Evolutionary conservation across 331 rosid genomes (phyloP), one percentile per base, ranked within the genome.

Genomic region (Acacia concinna): DNA sequence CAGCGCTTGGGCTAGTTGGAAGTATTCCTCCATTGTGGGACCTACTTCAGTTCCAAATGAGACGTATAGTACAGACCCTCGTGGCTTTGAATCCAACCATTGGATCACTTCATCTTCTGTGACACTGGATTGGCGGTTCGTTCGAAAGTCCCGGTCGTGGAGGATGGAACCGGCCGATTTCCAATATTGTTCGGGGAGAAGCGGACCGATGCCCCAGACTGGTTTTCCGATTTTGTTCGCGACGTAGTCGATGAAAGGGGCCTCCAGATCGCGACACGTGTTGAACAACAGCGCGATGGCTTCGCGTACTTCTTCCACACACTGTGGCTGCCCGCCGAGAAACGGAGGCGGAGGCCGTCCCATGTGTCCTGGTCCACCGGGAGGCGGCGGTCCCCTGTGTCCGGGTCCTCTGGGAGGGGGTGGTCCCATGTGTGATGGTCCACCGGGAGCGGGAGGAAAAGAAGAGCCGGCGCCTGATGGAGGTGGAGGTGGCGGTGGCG

Each of bases 171-270:
- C 88, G 0, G 47, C 18, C 0, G 93, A 86, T 1, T 77, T 86
- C 97, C 96, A 92, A 38, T 83, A 89, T 8, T 89, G 85, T 6
- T 87, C 92, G 0, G 97, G 97, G 21, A 90, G 60, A 70, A 90
- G 92, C 10, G 97, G 97, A 0, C 97, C 97, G 23, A 92, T 87
- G 0, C 91, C 92, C 91, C 92, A 92, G 1, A 90, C 92, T 2
- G 93, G 92, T 71, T 83, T 87, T 4, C 77, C 75, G 1, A 82
- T 52, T 4, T 83, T 82, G 13, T 49, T 38, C 0, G 78, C 67
- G 0, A 90, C 17, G 83, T 89, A 89, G 0, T 82, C 62, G 4
- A 92, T 68, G 52, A 92, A 92, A 0, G 85, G 84, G 44, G 67
- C 51, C 77, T 92, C 97, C 14, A 69, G 31, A 38, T 68, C 73